Conservation (phyloP, 441 rosid species). For the Jatropha podagrica region DNA sequence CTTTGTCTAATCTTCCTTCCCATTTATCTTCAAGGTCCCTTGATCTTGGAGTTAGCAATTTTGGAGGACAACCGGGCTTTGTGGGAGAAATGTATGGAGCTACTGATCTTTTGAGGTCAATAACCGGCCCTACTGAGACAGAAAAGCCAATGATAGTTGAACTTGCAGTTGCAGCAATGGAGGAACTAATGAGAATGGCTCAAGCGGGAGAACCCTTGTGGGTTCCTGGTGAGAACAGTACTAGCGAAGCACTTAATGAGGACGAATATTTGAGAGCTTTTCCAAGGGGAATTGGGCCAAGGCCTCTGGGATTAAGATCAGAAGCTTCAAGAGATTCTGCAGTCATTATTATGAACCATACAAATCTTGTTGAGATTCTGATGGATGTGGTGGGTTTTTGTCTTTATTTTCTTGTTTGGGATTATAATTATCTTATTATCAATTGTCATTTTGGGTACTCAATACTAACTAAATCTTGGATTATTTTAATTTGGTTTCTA, state of each 20-base stretch:
- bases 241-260: slow-evolving; percentile 52
- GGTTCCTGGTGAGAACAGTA: slow-evolving; percentile 47
- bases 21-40: slow-evolving; percentile 63
- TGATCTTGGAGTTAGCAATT: slow-evolving; percentile 64
- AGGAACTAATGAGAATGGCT: slow-evolving; percentile 85
- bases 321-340: slow-evolving; percentile 91
- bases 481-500: slow-evolving; percentile 22
- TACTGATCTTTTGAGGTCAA: slow-evolving; percentile 57
- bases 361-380: slow-evolving; percentile 91
- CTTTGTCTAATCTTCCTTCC: slow-evolving; percentile 47
- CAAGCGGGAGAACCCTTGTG: slow-evolving; percentile 81
- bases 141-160: slow-evolving; percentile 94
- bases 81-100: slow-evolving; percentile 80
- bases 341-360: slow-evolving; percentile 84
- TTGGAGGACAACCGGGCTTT: slow-evolving; percentile 57
- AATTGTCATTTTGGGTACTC: background rate
- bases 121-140: slow-evolving; percentile 66
- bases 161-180: slow-evolving; percentile 98
- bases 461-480: background rate
- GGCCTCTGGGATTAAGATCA: slow-evolving; percentile 66
- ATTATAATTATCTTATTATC: background rate
- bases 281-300: slow-evolving; percentile 78
- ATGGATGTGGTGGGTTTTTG: slow-evolving; percentile 79
- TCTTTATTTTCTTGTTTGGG: background rate
- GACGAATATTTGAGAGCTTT: slow-evolving; percentile 77